These are phyloP conservation scores for Penicillium ochrochloron DNA, from an alignment of 495 filamentous ascomycete species.

Conservation along the genomic window DNA sequence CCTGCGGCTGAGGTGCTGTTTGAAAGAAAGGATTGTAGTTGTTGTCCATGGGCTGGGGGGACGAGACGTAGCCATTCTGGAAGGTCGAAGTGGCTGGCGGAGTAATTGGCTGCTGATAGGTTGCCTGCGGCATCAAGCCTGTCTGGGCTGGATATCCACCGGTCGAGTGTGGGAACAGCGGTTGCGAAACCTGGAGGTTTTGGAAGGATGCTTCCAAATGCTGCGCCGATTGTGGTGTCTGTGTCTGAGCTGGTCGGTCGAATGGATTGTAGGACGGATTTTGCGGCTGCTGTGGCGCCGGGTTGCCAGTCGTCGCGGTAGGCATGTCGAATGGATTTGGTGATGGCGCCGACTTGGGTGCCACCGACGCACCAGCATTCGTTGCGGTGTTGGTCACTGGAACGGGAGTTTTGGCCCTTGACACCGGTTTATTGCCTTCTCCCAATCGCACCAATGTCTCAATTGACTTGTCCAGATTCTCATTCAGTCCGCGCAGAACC, in stretches of 20 bases:
- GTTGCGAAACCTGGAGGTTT: constrained; percentile 69
- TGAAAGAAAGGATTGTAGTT: constrained; percentile 73
- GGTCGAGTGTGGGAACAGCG: constrained; percentile 82
- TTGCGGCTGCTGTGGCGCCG: constrained; percentile 33
- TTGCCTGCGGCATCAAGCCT: constrained; percentile 48
- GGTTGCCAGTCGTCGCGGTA: constrained; percentile 35
- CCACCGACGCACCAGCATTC: constrained; percentile 15
- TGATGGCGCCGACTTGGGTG: constrained; percentile 28
- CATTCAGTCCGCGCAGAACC: constrained; percentile 77
- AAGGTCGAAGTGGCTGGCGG: constrained; percentile 62
- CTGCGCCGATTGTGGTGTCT: constrained; percentile 53
- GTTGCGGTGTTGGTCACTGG: constrained; percentile 31
- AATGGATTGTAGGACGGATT: constrained; percentile 66
- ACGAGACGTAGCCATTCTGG: constrained; percentile 52
- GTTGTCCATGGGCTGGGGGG: constrained; percentile 47
- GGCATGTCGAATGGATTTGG: constrained; percentile 58
- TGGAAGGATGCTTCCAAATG: constrained; percentile 72
- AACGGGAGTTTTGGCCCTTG: constrained; percentile 45
- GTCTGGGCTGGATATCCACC: constrained; percentile 71
- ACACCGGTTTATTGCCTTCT: constrained; percentile 58
- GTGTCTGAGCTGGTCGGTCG: constrained; percentile 50
- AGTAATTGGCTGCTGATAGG: constrained; percentile 60
- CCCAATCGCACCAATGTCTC: constrained; percentile 82
- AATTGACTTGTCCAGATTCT: constrained; percentile 81
- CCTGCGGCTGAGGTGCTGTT: constrained; percentile 45